phyloP scores from a whole-genome alignment of 2,329 filamentous ascomycete species.

The Pseudopithomyces chartarum region DNA sequence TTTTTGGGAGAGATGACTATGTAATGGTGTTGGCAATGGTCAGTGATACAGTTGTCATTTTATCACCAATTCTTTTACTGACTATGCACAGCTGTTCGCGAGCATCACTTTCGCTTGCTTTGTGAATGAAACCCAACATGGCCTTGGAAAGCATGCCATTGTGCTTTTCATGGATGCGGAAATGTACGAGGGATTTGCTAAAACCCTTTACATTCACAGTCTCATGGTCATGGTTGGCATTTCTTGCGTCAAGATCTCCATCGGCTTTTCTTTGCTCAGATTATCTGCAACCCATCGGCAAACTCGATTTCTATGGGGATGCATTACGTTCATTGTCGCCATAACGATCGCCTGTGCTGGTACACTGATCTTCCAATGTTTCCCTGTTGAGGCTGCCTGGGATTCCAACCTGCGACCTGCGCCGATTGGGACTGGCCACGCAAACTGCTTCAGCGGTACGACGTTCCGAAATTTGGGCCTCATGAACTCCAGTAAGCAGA shows the following conservation, averaged over 20 bases:
- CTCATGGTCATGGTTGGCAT: constrained; percentile 54
- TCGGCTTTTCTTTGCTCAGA: constrained; percentile 53
- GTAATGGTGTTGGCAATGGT: constrained; percentile 51
- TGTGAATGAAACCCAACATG: constrained; percentile 21
- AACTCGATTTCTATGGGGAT: constrained; percentile 48
- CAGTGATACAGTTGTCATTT: constrained; percentile 11
- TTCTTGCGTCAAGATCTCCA: constrained; percentile 54
- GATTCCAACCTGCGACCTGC: constrained; percentile 41
- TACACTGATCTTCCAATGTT: constrained; percentile 56
- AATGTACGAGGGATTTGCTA: constrained; percentile 44
- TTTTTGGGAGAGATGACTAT: constrained; percentile 57
- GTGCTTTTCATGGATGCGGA: constrained; percentile 37
- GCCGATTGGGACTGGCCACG: constrained; percentile 32
- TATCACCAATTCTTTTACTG: not conserved
- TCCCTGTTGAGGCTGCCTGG: constrained; percentile 54
- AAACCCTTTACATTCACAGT: constrained; percentile 51
- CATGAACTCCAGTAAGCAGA: constrained; percentile 50
- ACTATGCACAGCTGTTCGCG: constrained; percentile 16
- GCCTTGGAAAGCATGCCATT: constrained; percentile 53
- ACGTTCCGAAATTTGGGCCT: constrained; percentile 53
- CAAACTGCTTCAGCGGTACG: constrained; percentile 50
- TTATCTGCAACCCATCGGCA: constrained; percentile 38
- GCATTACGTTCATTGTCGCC: constrained; percentile 51
- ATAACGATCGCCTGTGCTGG: constrained; percentile 51
- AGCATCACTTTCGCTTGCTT: constrained; percentile 47